Evolutionary conservation across 2,329 filamentous ascomycete genomes (phyloP), one percentile per base, ranked within the genome.

Genomic region (Talaromyces verruculosus): DNA sequence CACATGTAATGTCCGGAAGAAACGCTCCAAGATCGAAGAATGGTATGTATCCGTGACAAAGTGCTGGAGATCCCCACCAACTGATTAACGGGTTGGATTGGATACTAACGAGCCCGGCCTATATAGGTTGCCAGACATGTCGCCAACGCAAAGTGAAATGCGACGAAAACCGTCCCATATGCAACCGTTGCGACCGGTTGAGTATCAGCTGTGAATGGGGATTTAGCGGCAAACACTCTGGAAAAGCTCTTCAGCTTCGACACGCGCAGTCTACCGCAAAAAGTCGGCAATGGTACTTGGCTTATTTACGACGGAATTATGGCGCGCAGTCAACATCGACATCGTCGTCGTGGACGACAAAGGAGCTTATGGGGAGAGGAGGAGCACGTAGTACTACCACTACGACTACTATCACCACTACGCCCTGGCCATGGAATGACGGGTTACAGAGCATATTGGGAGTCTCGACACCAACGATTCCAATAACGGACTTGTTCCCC

Each of bases 21-120:
- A 75, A 77, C 70, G 75, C 74, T 68, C 76, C 77, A 70, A 75
- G 77, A 70, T 79, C 77, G 25, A 79, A 77, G 70, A 78, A 74
- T 70, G 77, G 77, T 79, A 69, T 33, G 68, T 53, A 5, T 25
- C 8, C 45, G 15, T 63, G 55, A 7, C 25, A n/a, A 13, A 51
- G 28, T 5, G 15, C 33, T 17, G 49, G 17, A 17, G 28, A 30
- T 51, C n/a, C 59, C 28, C 49, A 19, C 49, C 8, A 25, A 33
- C n/a, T 8, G 8, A 49, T 49, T 25, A 15, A 49, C 39, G 39
- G 39, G 39, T 41, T n/a, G 15, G 41, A 43, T 41, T n/a, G 15
- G 41, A 43, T 17, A 30, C 33, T 58, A 28, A 59, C 59, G 65
- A 60, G 51, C 30, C 55, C 51, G 59, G 35, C 28, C 51, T 58